Conservation (phyloP, 352 stramenopile species). For the Halophytophthora batemanensis region DNA sequence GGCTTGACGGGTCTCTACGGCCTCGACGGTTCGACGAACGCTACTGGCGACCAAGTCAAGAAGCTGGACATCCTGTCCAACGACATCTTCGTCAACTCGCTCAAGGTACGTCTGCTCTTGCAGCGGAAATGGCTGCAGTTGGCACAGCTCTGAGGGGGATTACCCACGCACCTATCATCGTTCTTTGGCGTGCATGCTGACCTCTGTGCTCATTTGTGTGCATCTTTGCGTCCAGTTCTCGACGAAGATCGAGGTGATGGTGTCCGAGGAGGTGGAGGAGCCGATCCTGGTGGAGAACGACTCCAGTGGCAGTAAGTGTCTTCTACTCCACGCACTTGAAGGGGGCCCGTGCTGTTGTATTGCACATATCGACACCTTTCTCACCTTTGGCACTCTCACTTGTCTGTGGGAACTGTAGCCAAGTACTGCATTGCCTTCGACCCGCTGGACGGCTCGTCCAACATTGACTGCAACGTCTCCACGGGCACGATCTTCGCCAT, state of each 20-base stretch:
- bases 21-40: slow-evolving; percentile 96
- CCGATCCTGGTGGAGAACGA: slow-evolving; percentile 92
- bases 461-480: slow-evolving; percentile 99
- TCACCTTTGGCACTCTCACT: neutral
- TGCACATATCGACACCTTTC: slow-evolving; percentile 1
- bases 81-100: slow-evolving; percentile 97
- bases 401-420: slow-evolving; percentile 30
- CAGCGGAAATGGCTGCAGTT: neutral
- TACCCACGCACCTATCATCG: too few relatives aligned
- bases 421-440: slow-evolving; percentile 99
- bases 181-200: too few relatives aligned
- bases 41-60: slow-evolving; percentile 97
- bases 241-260: slow-evolving; percentile 96
- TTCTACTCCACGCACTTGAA: too few relatives aligned
- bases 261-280: slow-evolving; percentile 98
- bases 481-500: slow-evolving; percentile 99
- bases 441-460: slow-evolving; percentile 97
- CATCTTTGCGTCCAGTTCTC: slow-evolving; percentile 65
- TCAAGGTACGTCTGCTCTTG: slow-evolving; percentile 48
- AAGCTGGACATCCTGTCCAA: slow-evolving; percentile 99
- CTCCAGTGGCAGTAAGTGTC: slow-evolving; percentile 10
- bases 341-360: too few relatives aligned
- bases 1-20: slow-evolving; percentile 88
- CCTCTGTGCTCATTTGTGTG: slow-evolving; percentile 8
- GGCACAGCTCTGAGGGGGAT: too few relatives aligned